Evolutionary conservation across 306 rosid genomes (phyloP), one percentile per base, ranked within the genome.

Genomic region (Phaseolus lunatus): DNA sequence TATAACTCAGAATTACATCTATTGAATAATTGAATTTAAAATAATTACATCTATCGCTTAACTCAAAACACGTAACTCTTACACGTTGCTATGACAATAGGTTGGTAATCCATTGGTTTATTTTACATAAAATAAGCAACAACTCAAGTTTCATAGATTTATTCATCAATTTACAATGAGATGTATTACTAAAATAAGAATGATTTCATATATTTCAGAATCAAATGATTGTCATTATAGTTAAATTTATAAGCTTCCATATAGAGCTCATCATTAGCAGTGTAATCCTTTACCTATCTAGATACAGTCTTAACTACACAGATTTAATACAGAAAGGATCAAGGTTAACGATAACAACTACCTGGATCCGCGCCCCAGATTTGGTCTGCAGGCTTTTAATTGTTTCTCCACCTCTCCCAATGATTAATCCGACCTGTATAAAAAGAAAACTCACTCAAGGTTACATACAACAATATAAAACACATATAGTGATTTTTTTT

Each of bases 341-440:
- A 26, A 13, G 76, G 73, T 18, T 61, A 50, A 87, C 78, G 43
- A 79, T 80, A 82, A 87, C 92, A 82, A 90, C 89, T 89, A 96
- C 99, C 99, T 96, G 99, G 80, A 96, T 92, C 29, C 99, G 97
- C 45, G 99, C 99, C 24, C 99, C 98, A 10, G 99, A 88, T 85
- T 84, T 87, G 62, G 99, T 89, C 87, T 96, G 99, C 70, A 96
- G 85, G 59, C 94, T 78, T 89, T 89, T 96, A 74, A 96, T 96
- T 67, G 99, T 96, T 85, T 96, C 99, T 15, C 99, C 99, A 67
- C 97, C 96, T 85, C 86, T 92, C 78, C 99, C 99, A 47, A 96
- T 96, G 75, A 96, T 92, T 86, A 96, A 82, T n/a, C 99, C 98
- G 73, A 96, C 99, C 99, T 96, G 84, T 22, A 50, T 56, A 59